Base-by-base conservation (phyloP, 768 basidiomycete genomes). In the Suillus hirtellus region DNA sequence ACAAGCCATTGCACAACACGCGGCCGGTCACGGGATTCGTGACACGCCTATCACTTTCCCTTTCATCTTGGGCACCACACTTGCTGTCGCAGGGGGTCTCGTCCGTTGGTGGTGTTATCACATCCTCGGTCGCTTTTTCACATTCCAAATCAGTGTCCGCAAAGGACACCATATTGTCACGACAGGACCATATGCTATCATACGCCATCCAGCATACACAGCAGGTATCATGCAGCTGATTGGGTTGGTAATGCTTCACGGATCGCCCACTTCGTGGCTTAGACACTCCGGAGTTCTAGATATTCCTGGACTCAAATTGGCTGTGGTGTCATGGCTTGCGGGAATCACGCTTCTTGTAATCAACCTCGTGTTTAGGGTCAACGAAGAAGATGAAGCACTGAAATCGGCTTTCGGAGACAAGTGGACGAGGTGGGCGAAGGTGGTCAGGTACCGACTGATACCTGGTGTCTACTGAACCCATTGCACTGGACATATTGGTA, bases 201-300 rank as follows among this genome's bases (percentile, higher is more conserved):
- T 80, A 8, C 76, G 81, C 47, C 81, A 82, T 65, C 81, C 80
- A 43, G 76, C 78, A 66, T 82, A 82, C 64, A 75, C 77, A 15
- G 78, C 77, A 27, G 72, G 24, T 15, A 31, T 59, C 0, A 37
- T 73, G 11, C 52, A 38, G 19, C 10, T 60, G n/a, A 27, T n/a
- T 4, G 66, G 67, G 21, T 17, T 65, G 1, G 35, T 47, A 21
- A 53, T 61, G 4, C 34, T 59, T 27, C 42, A 56, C 44, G 60
- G 65, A 40, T 27, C 50, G n/a, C 54, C n/a, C 17, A 61, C 60
- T 19, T 68, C 67, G 35, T 63, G 52, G 55, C 54, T 52, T 38
- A 59, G 47, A 24, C 12, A 24, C 35, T 55, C 54, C 4, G 27
- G 50, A 31, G 27, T 52, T 52, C 5, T 52, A 31, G 27, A 52